These are phyloP conservation scores for Sabuloglossum arenarium DNA, from an alignment of 495 filamentous ascomycete species.

Conservation along the genomic window DNA sequence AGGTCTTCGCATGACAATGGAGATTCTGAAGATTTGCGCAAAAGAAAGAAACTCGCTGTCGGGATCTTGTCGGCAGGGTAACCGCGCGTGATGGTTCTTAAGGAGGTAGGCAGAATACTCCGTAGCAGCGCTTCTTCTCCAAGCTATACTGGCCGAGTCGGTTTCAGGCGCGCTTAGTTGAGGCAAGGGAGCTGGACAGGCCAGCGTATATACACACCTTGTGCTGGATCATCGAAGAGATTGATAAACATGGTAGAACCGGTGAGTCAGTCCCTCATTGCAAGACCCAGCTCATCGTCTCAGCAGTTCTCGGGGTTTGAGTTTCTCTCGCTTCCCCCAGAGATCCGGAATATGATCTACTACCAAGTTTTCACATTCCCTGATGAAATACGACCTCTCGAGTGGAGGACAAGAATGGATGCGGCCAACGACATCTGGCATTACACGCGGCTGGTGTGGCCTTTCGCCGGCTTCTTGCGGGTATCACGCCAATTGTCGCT, in stretches of 20 bases:
- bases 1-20: slow-evolving; percentile 12
- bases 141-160: no score
- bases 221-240: background rate
- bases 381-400: background rate
- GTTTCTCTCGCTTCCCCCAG: background rate
- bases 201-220: background rate
- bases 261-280: background rate
- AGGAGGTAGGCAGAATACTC: no score
- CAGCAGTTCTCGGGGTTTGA: background rate
- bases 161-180: no score
- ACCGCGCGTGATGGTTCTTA: background rate
- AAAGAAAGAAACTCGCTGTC: background rate
- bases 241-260: background rate
- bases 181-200: no score
- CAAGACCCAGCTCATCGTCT: background rate
- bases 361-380: background rate
- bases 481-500: background rate
- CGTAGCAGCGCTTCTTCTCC: no score
- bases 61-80: background rate
- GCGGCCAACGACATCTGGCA: background rate
- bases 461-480: background rate
- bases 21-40: background rate
- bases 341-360: background rate
- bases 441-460: background rate
- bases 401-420: background rate